Evolutionary conservation across 1,284 basidiomycete genomes (phyloP), one percentile per base, ranked within the genome.

Genomic region (Irpex sp.): DNA sequence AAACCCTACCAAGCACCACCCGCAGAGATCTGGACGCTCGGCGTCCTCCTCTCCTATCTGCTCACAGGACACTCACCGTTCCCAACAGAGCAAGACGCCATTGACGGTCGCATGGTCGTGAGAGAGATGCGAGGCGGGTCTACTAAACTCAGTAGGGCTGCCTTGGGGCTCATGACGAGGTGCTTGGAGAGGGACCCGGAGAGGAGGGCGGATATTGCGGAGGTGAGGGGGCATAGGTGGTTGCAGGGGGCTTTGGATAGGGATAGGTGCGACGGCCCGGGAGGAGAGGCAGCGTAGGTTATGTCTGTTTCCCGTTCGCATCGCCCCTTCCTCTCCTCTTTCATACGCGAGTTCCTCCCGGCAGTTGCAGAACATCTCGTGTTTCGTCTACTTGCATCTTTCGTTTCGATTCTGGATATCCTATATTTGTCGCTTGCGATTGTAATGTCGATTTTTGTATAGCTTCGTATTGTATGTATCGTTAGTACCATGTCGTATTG

Each of bases 1-100:
- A 80, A 86, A 70, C 81, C 84, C 5, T 91, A 91, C 70, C 85
- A 85, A 69, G 89, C 93, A 0, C 86, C 89, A 0, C 89, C 92
- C 8, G 90, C 91, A 17, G 95, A 97, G 75, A 84, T 96, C 53
- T 97, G 94, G 95, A 93, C 92, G 1, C 82, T 96, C n/a, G 95
- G 95, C 36, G 90, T 97, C 55, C 81, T 97, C 39, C 85, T 96
- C 60, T 90, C 89, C 17, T 95, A 94, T 75, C 81, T 97, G 53
- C 81, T 96, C 66, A 93, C 91, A 2, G 94, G 94, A 15, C 83
- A 90, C 68, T 93, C 92, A 21, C 93, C 93, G 3, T 97, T 96
- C 74, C 84, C 88, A 4, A 88, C 88, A 6, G 84, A 87, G 59
- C 80, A 83, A 31, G 88, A 92, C 68, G 92, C 93, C 11, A 75